Evolutionary conservation across 768 basidiomycete genomes (phyloP).

Genomic region (Antrodiella citrinella): DNA sequence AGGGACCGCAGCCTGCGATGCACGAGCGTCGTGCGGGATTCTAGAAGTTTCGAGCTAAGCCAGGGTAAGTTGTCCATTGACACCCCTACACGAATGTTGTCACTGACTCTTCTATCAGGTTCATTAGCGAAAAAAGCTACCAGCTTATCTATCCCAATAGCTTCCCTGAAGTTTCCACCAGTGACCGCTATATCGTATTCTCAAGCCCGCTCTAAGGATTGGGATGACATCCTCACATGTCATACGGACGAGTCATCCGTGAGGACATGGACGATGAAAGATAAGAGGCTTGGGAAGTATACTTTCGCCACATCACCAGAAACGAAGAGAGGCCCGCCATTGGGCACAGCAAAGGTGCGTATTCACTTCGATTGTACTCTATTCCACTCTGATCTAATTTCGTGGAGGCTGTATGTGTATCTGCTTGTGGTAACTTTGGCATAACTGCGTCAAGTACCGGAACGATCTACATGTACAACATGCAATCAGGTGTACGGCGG

Average conservation of each 20-base stretch:
- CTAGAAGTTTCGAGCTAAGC: constrained; percentile 88
- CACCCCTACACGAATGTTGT: not conserved
- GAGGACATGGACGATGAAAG: constrained; percentile 81
- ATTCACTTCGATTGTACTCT: not conserved
- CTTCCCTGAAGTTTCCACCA: constrained; percentile 78
- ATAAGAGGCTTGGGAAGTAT: constrained; percentile 75
- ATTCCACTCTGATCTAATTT: constrained; percentile 1
- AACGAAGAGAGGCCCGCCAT: constrained; percentile 33
- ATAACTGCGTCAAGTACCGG: constrained; percentile 78
- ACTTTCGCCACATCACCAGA: constrained; percentile 52
- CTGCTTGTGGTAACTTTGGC: constrained; percentile 94
- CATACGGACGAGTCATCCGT: constrained; percentile 79
- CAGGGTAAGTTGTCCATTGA: constrained; percentile 52
- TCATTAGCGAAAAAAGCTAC: constrained; percentile 79
- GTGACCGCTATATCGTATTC: constrained; percentile 76
- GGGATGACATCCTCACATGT: constrained; percentile 94
- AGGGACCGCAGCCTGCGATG: constrained; percentile 83
- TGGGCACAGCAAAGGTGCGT: constrained; percentile 67
- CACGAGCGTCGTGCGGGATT: constrained; percentile 91
- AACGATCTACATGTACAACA: constrained; percentile 86
- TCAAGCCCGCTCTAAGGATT: constrained; percentile 78
- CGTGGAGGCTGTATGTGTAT: constrained; percentile 86
- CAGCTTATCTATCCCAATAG: constrained; percentile 65
- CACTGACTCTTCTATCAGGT: constrained; percentile 38
- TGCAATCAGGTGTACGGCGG: constrained; percentile 88